Conservation (phyloP, 768 basidiomycete genomes). For the Galerina marginata region DNA sequence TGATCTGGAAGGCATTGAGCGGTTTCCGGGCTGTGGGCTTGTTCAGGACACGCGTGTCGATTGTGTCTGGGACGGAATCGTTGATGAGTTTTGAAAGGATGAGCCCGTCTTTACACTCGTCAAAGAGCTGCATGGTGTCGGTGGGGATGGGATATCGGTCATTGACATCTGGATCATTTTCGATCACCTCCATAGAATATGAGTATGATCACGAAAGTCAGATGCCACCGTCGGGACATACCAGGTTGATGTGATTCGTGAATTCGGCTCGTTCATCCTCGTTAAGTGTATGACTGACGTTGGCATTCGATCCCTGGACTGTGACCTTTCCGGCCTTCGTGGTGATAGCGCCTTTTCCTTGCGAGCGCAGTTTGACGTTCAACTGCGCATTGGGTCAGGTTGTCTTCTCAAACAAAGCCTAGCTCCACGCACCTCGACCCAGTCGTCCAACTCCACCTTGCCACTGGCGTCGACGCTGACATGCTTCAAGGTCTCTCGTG, state of each 20-base stretch:
- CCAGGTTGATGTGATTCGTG: conserved; percentile 97
- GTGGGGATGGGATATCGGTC: conserved; percentile 90
- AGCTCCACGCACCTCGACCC: conserved; percentile 80
- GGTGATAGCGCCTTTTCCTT: conserved; percentile 50
- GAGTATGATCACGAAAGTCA: conserved; percentile 5
- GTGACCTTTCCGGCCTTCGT: conserved; percentile 89
- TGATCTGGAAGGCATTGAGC: conserved; percentile 98
- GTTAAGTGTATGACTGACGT: conserved; percentile 96
- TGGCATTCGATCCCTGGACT: conserved; percentile 92
- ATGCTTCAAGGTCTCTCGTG: conserved; percentile 88
- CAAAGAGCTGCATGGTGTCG: conserved; percentile 97
- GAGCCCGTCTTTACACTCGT: conserved; percentile 94
- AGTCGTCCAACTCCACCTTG: conserved; percentile 96
- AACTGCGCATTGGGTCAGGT: conserved; percentile 50
- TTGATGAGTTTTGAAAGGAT: conserved; percentile 99
- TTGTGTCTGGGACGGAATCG: conserved; percentile 98
- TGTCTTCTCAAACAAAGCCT: conserved; percentile 21
- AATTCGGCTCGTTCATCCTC: conserved; percentile 95
- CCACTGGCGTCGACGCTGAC: conserved; percentile 95
- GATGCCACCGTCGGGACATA: conserved; percentile 35
- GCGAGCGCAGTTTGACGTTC: conserved; percentile 76
- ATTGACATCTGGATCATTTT: conserved; percentile 86
- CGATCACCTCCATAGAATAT: conserved; percentile 69
- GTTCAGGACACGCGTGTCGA: conserved; percentile 98
- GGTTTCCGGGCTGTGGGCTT: conserved; percentile 80